Percentiles rank a stretch among this genome's conserved stretches.
Evolutionary conservation across 1,284 basidiomycete species (phyloP).

Genomic region (Hymenochaete sp.): DNA sequence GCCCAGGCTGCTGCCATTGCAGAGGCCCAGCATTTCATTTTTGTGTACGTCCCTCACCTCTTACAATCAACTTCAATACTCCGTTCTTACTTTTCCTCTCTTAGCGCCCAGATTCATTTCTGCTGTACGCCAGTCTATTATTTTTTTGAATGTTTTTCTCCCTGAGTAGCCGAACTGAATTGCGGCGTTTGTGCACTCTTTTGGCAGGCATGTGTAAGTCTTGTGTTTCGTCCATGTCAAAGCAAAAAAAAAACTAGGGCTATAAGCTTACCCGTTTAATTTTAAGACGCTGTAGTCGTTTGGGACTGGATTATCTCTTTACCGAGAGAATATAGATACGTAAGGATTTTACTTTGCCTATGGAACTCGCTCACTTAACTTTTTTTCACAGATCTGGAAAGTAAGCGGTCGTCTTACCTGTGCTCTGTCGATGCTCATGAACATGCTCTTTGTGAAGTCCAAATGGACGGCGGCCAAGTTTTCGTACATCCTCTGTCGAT

Average conservation of each 20-base stretch:
- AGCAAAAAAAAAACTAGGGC: slow-evolving; percentile 21
- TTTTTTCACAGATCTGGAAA: slow-evolving; percentile 53
- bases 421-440: background rate
- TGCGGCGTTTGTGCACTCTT: slow-evolving; percentile 1
- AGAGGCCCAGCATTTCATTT: slow-evolving; percentile 41
- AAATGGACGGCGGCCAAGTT: slow-evolving; percentile 73
- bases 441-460: slow-evolving; percentile 30
- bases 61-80: slow-evolving; percentile 19
- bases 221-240: slow-evolving; percentile 14
- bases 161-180: slow-evolving; percentile 20
- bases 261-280: slow-evolving; percentile 19
- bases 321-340: slow-evolving; percentile 65
- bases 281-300: slow-evolving; percentile 60
- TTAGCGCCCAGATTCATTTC: slow-evolving; percentile 68
- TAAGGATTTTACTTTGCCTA: slow-evolving; percentile 28
- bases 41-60: slow-evolving; percentile 38
- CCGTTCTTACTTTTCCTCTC: background rate
- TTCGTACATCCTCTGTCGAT: slow-evolving; percentile 73
- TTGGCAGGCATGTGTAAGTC: slow-evolving; percentile 63
- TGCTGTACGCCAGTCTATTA: slow-evolving; percentile 42
- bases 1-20: slow-evolving; percentile 32
- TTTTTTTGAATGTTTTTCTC: slow-evolving; percentile 12
- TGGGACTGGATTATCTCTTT: slow-evolving; percentile 78
- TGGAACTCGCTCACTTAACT: slow-evolving; percentile 6
- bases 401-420: background rate